Base-by-base conservation (phyloP, 345 rosid genomes). In the Citrus sp. region DNA sequence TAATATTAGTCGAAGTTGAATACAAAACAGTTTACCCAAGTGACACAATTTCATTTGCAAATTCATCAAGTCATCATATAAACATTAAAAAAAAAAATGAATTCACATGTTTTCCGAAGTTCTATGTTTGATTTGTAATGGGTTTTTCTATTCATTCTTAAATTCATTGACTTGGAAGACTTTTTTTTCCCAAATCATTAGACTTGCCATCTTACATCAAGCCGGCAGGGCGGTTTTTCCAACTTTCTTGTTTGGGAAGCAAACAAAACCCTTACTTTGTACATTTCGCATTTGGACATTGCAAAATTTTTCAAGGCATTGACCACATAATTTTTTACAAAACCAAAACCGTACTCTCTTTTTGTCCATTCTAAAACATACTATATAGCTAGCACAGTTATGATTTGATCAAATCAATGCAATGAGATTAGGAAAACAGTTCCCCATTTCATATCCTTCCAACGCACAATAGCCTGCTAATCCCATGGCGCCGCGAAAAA, bases 401-500 rank as follows among this genome's bases (percentile, higher is more conserved):
- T 34, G 61, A 34, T 32, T 18, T 54, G 40, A 0, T 24, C 12
- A 76, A 22, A 67, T 28, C 18, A 68, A 60, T 25, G 58, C 58
- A 54, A 1, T 5, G 58, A 18, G 2, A 21, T 18, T 54, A 18
- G 58, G 1, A 18, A 16, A 54, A 18, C 58, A 54, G 7, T 54
- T 21, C 46, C 38, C 49, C 28, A 14, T 28, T 66, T 21, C 46
- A 21, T 34, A 21, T 18, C 28, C 67, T 38, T 40, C 55, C 14
- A 9, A 12, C n/a, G 22, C 14, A 66, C 10, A 19, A 22, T 19
- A 66, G n/a, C 49, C 38, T 9, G 32, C 9, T 7, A 42, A 7
- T 27, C 28, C 78, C 63, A 90, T 88, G 90, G 84, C 80, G 32
- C 74, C 78, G 0, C 82, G 79, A 63, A 82, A 83, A 12, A 30